phyloP scores from a whole-genome alignment of 2,329 filamentous ascomycete species.

The Aspergillus vadensis region DNA sequence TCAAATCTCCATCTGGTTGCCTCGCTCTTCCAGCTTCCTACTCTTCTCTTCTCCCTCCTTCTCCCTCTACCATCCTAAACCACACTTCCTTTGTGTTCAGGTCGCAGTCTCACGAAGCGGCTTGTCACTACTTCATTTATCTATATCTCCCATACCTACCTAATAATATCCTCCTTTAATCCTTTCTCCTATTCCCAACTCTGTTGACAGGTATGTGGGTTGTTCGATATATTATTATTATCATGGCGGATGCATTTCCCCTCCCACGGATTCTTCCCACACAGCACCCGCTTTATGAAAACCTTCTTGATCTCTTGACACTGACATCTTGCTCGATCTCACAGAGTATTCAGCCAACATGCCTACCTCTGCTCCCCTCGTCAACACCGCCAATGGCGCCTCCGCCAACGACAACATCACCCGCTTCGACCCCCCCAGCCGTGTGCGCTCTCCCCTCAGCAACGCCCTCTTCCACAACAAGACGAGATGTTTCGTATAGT shows the following conservation, averaged over 20 bases:
- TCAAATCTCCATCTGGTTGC: slow-evolving; percentile 18
- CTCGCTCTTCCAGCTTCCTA: slow-evolving; percentile 27
- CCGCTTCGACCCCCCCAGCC: slow-evolving; percentile 90
- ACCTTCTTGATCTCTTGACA: slow-evolving; percentile 1
- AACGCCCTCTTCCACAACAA: slow-evolving; percentile 98
- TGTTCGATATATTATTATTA: not conserved
- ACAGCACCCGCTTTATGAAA: not conserved
- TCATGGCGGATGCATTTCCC: not conserved
- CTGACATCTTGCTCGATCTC: slow-evolving; percentile 12
- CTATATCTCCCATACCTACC: slow-evolving; percentile 17
- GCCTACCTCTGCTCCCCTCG: slow-evolving; percentile 54
- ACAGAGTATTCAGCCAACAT: slow-evolving; percentile 49
- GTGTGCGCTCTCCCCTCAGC: slow-evolving; percentile 83
- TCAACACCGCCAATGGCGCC: slow-evolving; percentile 54
- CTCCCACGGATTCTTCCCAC: not conserved
- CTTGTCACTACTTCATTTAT: slow-evolving; percentile 15
- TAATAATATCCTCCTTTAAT: slow-evolving; percentile 20
- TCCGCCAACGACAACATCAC: slow-evolving; percentile 96
- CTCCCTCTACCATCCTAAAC: slow-evolving; percentile 24
- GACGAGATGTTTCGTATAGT: slow-evolving; percentile 99
- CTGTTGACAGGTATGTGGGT: slow-evolving; percentile 25
- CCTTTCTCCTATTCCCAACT: slow-evolving; percentile 18
- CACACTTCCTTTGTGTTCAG: slow-evolving; percentile 18
- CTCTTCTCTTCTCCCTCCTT: slow-evolving; percentile 28
- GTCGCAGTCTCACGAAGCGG: slow-evolving; percentile 13